Evolutionary conservation across 73 alveolate species (phyloP).

Genomic region (Paramecium octaurelia): DNA sequence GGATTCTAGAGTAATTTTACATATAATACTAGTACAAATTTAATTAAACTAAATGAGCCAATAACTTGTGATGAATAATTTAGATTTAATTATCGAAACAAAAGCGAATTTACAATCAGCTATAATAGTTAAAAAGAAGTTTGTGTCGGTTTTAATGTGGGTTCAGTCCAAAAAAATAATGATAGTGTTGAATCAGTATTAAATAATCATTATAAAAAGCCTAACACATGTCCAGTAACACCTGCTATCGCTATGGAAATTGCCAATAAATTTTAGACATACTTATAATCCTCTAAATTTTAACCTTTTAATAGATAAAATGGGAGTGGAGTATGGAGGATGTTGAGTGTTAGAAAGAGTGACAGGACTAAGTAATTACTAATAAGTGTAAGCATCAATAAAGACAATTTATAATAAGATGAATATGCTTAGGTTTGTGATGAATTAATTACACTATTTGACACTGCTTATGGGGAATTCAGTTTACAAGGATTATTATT

Average conservation of each 20-base stretch:
- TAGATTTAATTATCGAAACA: constrained; percentile 74
- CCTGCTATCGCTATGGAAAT: constrained; percentile 65
- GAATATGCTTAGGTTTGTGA: constrained; percentile 41
- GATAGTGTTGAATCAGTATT: constrained; percentile 72
- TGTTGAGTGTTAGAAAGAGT: constrained; percentile 64
- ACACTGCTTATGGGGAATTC: constrained; percentile 24
- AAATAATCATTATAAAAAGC: not conserved
- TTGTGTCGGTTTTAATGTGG: constrained; percentile 81
- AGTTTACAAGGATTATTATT: not conserved
- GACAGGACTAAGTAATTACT: constrained; percentile 67
- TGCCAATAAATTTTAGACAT: constrained; percentile 63
- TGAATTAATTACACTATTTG: constrained; percentile 66
- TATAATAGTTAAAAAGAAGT: constrained; percentile 60
- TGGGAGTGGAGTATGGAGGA: constrained; percentile 80
- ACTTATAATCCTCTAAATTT: constrained; percentile 63
- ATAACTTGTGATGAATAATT: constrained; percentile 44
- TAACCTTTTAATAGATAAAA: constrained; percentile 65
- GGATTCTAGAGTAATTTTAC: not conserved
- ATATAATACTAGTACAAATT: not conserved
- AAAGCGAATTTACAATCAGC: constrained; percentile 85
- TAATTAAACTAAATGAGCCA: constrained; percentile 21
- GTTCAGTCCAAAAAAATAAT: constrained; percentile 70
- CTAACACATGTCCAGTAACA: constrained; percentile 48
- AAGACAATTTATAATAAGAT: constrained; percentile 20
- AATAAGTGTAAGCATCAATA: constrained; percentile 61